A percentile compares a stretch with the other conserved stretches of the same genome.
Evolutionary conservation across 2,329 filamentous ascomycete species (phyloP).

Genomic region (Colletotrichum liriopes): DNA sequence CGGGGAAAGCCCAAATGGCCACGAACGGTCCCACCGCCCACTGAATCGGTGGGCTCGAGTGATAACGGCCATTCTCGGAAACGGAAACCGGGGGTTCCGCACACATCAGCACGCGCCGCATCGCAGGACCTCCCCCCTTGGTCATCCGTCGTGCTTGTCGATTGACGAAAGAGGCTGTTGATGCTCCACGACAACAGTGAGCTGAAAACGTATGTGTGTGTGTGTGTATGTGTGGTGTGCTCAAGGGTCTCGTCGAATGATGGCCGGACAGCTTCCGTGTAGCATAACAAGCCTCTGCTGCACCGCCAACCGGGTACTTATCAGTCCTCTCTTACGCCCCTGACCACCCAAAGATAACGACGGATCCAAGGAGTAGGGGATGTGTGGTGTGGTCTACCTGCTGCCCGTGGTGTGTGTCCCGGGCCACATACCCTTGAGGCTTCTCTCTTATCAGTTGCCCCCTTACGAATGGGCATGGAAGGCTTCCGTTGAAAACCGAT

Average conservation of each 20-base stretch:
- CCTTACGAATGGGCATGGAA: neutral
- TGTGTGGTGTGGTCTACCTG: no score
- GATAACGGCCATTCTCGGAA: neutral
- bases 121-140: neutral
- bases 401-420: no score
- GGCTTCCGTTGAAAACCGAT: neutral
- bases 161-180: neutral
- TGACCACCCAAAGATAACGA: constrained; percentile 18
- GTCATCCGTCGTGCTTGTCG: neutral
- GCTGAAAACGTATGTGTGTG: neutral
- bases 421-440: no score
- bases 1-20: neutral
- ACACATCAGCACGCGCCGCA: neutral
- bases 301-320: neutral
- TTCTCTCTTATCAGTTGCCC: constrained; percentile 8
- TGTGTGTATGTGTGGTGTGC: no score
- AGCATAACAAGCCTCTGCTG: neutral
- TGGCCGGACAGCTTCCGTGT: neutral
- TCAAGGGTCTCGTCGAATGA: neutral
- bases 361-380: neutral
- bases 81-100: neutral
- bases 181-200: neutral
- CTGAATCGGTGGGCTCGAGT: neutral
- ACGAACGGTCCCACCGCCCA: neutral
- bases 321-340: constrained; percentile 7